Conservation (phyloP, 192 early-diverging fungal species). For the Mortierella claussenii region DNA sequence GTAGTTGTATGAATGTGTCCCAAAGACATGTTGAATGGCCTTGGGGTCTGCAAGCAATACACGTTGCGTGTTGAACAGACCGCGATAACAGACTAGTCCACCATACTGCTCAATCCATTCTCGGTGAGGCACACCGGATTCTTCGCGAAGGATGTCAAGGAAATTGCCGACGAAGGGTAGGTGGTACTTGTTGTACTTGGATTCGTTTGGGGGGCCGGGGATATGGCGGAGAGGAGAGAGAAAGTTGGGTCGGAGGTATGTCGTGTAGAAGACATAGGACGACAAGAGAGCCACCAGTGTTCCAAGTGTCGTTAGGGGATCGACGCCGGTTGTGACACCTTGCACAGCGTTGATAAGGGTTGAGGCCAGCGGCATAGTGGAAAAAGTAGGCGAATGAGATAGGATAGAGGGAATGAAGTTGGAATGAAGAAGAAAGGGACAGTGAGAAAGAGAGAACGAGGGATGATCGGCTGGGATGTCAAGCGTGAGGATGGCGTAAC, state of each 20-base stretch:
- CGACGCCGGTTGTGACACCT: neutral
- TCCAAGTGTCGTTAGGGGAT: slow-evolving; percentile 12
- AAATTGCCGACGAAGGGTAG: slow-evolving; percentile 59
- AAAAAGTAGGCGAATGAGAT: neutral
- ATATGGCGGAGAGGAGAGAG: slow-evolving; percentile 54
- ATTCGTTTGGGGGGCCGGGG: slow-evolving; percentile 60
- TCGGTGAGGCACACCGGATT: slow-evolving; percentile 56
- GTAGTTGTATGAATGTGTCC: slow-evolving; percentile 57
- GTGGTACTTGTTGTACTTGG: slow-evolving; percentile 39
- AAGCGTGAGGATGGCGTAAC: too few relatives aligned
- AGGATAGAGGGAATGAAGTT: too few relatives aligned
- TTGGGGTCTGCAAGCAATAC: slow-evolving; percentile 61
- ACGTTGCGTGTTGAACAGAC: slow-evolving; percentile 51
- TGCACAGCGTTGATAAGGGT: too few relatives aligned
- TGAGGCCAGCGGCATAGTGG: slow-evolving; percentile 22
- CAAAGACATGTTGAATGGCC: slow-evolving; percentile 57
- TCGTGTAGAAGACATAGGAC: slow-evolving; percentile 53
- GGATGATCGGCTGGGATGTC: too few relatives aligned
- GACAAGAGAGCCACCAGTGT: slow-evolving; percentile 19
- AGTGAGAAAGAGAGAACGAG: too few relatives aligned
- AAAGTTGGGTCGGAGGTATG: slow-evolving; percentile 52
- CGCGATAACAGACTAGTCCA: slow-evolving; percentile 59
- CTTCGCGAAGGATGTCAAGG: slow-evolving; percentile 53
- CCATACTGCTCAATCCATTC: slow-evolving; percentile 63
- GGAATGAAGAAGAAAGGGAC: too few relatives aligned